A percentile compares a stretch with the other conserved stretches of the same genome.
Conservation (phyloP, 1,139 yeast species). For the Arxiozyma bovina region DNA sequence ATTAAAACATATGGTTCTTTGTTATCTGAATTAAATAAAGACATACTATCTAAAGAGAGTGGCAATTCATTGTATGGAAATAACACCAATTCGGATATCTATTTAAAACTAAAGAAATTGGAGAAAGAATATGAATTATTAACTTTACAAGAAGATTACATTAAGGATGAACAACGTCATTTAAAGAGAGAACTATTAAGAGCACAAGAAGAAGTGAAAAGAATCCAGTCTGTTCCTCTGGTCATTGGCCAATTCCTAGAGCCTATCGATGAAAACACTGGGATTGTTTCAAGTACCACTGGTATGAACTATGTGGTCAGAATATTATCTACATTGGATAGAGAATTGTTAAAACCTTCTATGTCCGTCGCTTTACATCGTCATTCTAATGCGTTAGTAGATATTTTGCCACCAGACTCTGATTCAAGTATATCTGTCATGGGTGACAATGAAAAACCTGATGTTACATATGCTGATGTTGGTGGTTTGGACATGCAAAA, state of each 20-base stretch:
- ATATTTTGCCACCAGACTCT: constrained; percentile 96
- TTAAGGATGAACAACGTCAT: constrained; percentile 96
- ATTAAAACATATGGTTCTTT: constrained; percentile 27
- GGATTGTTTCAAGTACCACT: constrained; percentile 93
- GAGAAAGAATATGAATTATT: constrained; percentile 84
- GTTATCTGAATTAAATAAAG: constrained; percentile 18
- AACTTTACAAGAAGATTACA: constrained; percentile 85
- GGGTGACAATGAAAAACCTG: constrained; percentile 90
- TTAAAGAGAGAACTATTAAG: constrained; percentile 86
- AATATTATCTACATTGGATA: constrained; percentile 85
- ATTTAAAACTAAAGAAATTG: constrained; percentile 72
- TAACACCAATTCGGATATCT: constrained; percentile 47
- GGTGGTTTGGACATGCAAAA: constrained; percentile 99
- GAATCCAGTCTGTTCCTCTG: constrained; percentile 93
- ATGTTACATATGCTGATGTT: constrained; percentile 74
- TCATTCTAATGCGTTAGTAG: constrained; percentile 95
- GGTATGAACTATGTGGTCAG: constrained; percentile 96
- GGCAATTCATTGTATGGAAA: constrained; percentile 21
- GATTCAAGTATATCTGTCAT: constrained; percentile 93
- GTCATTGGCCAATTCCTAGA: constrained; percentile 97
- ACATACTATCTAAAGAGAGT: constrained; percentile 4
- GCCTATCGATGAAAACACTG: constrained; percentile 94
- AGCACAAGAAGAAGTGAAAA: constrained; percentile 96
- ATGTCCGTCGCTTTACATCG: constrained; percentile 96
- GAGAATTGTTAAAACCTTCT: constrained; percentile 89